These are phyloP conservation scores for Saccharomycopsis fodiens DNA, from an alignment of 805 yeast species.

Conservation along the genomic window DNA sequence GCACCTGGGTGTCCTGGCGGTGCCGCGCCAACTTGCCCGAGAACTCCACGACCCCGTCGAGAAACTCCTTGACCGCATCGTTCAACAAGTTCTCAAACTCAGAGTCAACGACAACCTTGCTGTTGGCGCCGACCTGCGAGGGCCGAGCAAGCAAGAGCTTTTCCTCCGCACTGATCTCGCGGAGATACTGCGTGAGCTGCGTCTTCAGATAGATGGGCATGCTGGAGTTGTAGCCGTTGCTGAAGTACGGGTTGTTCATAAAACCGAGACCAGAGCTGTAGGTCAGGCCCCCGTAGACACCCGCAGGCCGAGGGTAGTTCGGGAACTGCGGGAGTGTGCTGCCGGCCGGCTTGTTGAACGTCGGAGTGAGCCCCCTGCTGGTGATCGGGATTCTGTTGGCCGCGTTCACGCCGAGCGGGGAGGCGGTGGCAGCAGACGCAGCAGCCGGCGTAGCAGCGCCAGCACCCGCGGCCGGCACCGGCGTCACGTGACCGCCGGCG, in stretches of 20 bases:
- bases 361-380: background rate
- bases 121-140: constrained; percentile 2
- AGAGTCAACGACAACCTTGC: constrained; percentile 16
- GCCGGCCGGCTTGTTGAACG: background rate
- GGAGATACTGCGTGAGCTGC: constrained; percentile 12
- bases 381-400: background rate
- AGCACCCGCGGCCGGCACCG: background rate
- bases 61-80: constrained; percentile 19
- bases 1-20: constrained; percentile 8
- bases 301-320: background rate
- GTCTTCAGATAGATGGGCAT: constrained; percentile 13
- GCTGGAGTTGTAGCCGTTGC: constrained; percentile 9
- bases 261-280: background rate
- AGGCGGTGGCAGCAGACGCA: background rate
- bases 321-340: too few species aligned
- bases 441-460: background rate
- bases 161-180: constrained; percentile 16
- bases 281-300: background rate
- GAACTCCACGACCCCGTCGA: constrained; percentile 17
- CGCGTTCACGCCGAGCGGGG: background rate
- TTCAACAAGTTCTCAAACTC: constrained; percentile 18
- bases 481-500: constrained; percentile 5
- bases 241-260: background rate
- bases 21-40: constrained; percentile 18
- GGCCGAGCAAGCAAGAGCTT: constrained; percentile 11